Conservation (phyloP, 257 asterid genomes). For the Nicotiana tabacum region DNA sequence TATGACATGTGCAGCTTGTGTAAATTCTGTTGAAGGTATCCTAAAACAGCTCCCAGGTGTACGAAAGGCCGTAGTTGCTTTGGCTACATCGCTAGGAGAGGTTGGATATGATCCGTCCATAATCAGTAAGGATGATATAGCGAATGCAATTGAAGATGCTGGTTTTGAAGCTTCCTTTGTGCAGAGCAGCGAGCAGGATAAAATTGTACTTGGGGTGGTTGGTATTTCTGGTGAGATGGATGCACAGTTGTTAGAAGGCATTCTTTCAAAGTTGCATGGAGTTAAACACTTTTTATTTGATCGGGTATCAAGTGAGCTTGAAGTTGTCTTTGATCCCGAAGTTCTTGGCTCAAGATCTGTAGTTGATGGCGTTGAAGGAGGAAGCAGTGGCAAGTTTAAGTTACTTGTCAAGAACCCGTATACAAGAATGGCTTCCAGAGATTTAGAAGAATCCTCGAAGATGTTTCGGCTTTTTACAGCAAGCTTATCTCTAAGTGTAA, state of each 20-base stretch:
- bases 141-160: slow-evolving; percentile 89
- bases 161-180: slow-evolving; percentile 96
- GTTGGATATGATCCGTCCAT: slow-evolving; percentile 76
- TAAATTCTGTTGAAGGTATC: slow-evolving; percentile 91
- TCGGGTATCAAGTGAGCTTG: slow-evolving; percentile 48
- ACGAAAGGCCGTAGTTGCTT: slow-evolving; percentile 74
- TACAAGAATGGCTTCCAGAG: slow-evolving; percentile 84
- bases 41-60: slow-evolving; percentile 74
- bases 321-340: slow-evolving; percentile 86
- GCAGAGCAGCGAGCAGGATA: slow-evolving; percentile 89
- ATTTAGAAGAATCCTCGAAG: slow-evolving; percentile 71
- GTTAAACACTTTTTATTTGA: slow-evolving; percentile 64
- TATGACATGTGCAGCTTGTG: slow-evolving; percentile 99
- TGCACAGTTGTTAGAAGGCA: slow-evolving; percentile 62
- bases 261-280: slow-evolving; percentile 63
- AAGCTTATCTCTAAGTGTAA: slow-evolving; percentile 84
- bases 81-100: slow-evolving; percentile 91
- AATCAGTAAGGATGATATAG: slow-evolving; percentile 66
- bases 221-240: slow-evolving; percentile 69
- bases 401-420: slow-evolving; percentile 76
- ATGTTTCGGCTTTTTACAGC: slow-evolving; percentile 83
- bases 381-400: slow-evolving; percentile 62
- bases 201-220: slow-evolving; percentile 55
- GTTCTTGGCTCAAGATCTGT: slow-evolving; percentile 77
- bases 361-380: slow-evolving; percentile 70